These are phyloP conservation scores for Biscogniauxia sp. DNA, from an alignment of 2,329 filamentous ascomycete genomes.

Conservation along the genomic window DNA sequence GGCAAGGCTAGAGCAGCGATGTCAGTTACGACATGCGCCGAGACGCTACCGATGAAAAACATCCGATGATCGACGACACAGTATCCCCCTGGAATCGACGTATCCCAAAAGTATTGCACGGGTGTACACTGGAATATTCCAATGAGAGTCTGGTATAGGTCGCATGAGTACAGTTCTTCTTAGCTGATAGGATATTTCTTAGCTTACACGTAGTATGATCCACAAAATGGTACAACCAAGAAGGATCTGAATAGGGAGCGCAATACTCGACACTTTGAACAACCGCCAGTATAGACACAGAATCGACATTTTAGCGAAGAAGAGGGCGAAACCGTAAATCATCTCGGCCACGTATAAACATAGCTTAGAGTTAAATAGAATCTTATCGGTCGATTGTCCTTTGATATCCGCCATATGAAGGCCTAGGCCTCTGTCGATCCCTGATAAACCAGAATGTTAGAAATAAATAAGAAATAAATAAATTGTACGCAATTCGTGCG, in stretches of 20 bases:
- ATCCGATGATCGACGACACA: slow-evolving; percentile 32
- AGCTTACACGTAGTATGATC: slow-evolving; percentile 25
- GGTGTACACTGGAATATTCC: slow-evolving; percentile 35
- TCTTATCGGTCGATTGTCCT: slow-evolving; percentile 1
- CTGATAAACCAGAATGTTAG: neutral
- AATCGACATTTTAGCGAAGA: slow-evolving; percentile 30
- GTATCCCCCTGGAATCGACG: slow-evolving; percentile 19
- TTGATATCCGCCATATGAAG: slow-evolving; percentile 11
- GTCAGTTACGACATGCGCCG: slow-evolving; percentile 34
- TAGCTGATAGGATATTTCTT: neutral
- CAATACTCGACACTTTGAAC: slow-evolving; percentile 29
- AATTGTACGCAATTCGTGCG: too few species aligned
- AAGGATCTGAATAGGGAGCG: slow-evolving; percentile 28
- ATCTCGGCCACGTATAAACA: slow-evolving; percentile 29
- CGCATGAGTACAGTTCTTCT: neutral
- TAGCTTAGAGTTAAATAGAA: slow-evolving; percentile 8
- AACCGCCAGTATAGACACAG: slow-evolving; percentile 32
- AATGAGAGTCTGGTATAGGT: slow-evolving; percentile 25
- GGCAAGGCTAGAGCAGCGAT: slow-evolving; percentile 32
- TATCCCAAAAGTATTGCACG: slow-evolving; percentile 33
- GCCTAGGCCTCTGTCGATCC: slow-evolving; percentile 2
- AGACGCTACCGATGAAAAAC: slow-evolving; percentile 33
- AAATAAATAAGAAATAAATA: neutral
- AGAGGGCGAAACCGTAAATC: slow-evolving; percentile 29
- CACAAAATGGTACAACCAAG: slow-evolving; percentile 23